Evolutionary conservation across 805 yeast genomes (phyloP), one percentile per base, ranked within the genome.

Genomic region (Hagleromyces aurorensis): DNA sequence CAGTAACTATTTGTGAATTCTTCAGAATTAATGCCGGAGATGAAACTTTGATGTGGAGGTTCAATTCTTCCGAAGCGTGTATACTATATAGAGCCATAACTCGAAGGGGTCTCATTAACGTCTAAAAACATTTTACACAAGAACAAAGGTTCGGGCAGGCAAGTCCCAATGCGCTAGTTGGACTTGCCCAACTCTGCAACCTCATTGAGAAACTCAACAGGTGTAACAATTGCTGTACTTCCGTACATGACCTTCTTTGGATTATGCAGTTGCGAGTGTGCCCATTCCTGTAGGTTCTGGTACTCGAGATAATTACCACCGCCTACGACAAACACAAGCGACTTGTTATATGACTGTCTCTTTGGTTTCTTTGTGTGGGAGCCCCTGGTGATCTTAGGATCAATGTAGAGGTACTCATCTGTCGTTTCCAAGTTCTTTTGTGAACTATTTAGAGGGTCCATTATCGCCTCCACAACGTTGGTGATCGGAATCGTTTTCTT

Each of bases 261-360:
- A 24, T 52, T 56, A 27, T 61, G 65, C 25, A 59, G 49, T 28
- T 53, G 60, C 4, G 62, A 52, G 25, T 62, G 55, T 0, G 75
- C 72, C 93, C 95, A 87, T 55, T 87, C 95, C 56, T 84, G 94
- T 49, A 91, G 69, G 50, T 89, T 89, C 36, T 87, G 93, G 53
- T 89, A 91, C 61, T 91, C 99, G 39, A 83, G 62, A 53, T 86
- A 91, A 57, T 84, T 87, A 27, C 97, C 97, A 19, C 98, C 98
- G 15, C 98, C 99, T 33, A 91, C 87, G 30, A 87, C 84, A 55
- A 91, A 91, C 13, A 91, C 94, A 28, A 84, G 62, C 2, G 93
- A 75, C 43, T 85, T 91, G 36, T 75, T 75, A 55, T 83, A 85
- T 7, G 78, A 64, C 43, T 78, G 82, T 50, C 94, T 74, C 55